Conservation (phyloP, 1,139 yeast genomes). For the Candida glucosophila region DNA sequence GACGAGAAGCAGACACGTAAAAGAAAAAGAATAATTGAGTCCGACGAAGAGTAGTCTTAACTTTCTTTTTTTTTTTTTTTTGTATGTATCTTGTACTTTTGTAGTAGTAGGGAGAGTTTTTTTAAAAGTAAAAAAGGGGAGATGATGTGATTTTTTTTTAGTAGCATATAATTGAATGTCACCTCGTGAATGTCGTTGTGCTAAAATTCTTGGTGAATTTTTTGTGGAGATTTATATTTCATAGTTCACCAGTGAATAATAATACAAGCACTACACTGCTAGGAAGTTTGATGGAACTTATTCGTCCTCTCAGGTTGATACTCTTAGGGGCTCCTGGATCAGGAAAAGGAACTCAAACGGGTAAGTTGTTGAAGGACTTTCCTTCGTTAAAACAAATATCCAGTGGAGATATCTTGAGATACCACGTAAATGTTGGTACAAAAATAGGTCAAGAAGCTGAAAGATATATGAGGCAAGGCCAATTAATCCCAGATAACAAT, state of each 20-base stretch:
- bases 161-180: too few relatives aligned
- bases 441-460: constrained; percentile 53
- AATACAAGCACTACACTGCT: too few relatives aligned
- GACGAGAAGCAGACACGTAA: constrained; percentile 26
- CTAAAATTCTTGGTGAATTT: too few relatives aligned
- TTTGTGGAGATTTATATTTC: too few relatives aligned
- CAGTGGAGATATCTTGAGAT: constrained; percentile 76
- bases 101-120: too few relatives aligned
- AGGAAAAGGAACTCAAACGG: constrained; percentile 87
- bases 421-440: constrained; percentile 51
- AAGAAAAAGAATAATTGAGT: constrained; percentile 36
- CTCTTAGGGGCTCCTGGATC: constrained; percentile 91
- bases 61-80: constrained; percentile 1
- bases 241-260: too few relatives aligned
- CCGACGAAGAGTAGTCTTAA: constrained; percentile 32
- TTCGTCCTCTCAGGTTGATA: constrained; percentile 52
- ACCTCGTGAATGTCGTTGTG: too few relatives aligned
- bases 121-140: too few relatives aligned
- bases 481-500: constrained; percentile 61
- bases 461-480: constrained; percentile 50
- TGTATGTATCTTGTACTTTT: constrained; percentile 2
- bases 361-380: constrained; percentile 48
- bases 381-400: constrained; percentile 51
- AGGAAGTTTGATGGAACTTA: constrained; percentile 4
- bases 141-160: too few relatives aligned